Conservation (phyloP, 148 eudicot genomes). For the Chenopodium quinoa region DNA sequence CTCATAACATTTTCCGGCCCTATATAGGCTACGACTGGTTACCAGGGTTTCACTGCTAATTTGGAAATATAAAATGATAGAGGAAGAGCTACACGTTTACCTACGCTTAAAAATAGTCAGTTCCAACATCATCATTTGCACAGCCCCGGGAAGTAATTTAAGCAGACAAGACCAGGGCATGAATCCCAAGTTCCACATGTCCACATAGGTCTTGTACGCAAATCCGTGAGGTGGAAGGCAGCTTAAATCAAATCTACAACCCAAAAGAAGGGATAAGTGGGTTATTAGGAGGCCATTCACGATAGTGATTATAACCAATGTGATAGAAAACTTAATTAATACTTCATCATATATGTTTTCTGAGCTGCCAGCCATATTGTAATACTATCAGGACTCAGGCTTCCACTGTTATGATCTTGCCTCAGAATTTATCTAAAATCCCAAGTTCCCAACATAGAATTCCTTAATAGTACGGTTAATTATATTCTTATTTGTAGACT, state of each 20-base stretch:
- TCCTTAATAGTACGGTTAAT: too few species aligned
- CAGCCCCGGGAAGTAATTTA: not conserved
- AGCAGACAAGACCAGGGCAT: not conserved
- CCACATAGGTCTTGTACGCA: not conserved
- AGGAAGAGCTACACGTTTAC: not conserved
- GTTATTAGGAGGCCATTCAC: not conserved
- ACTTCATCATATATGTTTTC: not conserved
- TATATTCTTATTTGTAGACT: not conserved
- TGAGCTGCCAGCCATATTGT: not conserved
- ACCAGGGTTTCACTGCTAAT: not conserved
- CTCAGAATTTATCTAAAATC: not conserved
- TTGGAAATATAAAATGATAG: not conserved
- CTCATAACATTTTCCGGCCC: not conserved
- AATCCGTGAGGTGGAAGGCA: not conserved
- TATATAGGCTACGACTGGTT: not conserved
- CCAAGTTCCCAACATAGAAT: not conserved
- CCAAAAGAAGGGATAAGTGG: not conserved
- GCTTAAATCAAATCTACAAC: not conserved
- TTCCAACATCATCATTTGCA: not conserved
- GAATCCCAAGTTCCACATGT: not conserved
- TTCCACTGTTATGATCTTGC: not conserved
- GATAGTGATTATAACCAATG: not conserved
- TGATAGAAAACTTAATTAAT: not conserved
- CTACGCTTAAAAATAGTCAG: not conserved
- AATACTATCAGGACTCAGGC: not conserved